Evolutionary conservation across 1,139 yeast genomes (phyloP).

Genomic region (Candida albicans): DNA sequence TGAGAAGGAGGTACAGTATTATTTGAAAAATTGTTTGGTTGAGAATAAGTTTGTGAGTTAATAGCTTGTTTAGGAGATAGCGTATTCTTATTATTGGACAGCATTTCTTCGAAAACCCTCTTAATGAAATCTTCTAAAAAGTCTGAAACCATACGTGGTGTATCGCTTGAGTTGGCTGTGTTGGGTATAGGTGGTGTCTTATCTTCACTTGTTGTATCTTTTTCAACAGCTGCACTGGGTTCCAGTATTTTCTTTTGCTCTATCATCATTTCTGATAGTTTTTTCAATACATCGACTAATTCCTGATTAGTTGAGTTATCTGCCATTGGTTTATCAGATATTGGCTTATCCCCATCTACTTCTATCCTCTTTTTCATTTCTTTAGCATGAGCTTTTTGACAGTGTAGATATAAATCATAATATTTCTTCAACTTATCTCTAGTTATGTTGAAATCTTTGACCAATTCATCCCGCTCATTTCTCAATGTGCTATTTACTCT

Average conservation of each 20-base stretch:
- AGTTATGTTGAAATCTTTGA: background rate
- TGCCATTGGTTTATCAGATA: background rate
- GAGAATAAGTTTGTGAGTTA: too few species aligned
- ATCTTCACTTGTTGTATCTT: background rate
- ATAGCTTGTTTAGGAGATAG: too few species aligned
- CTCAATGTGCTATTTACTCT: background rate
- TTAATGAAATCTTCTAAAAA: background rate
- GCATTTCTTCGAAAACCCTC: background rate
- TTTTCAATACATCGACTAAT: background rate
- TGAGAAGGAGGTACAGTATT: too few species aligned
- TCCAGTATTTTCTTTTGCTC: background rate
- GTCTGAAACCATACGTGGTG: too few species aligned
- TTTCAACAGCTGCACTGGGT: background rate
- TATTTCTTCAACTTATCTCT: constrained; percentile 8
- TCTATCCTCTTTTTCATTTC: background rate
- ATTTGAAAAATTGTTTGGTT: too few species aligned
- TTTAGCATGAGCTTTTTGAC: background rate
- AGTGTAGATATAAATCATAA: constrained; percentile 4
- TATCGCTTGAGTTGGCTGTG: too few species aligned
- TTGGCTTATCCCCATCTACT: background rate
- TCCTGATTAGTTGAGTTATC: background rate
- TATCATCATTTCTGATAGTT: background rate
- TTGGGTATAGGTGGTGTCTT: too few species aligned
- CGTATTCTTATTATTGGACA: background rate
- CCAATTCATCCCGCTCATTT: background rate